phyloP scores from a whole-genome alignment of 805 yeast genomes.

The Komagataella kurtzmanii region DNA sequence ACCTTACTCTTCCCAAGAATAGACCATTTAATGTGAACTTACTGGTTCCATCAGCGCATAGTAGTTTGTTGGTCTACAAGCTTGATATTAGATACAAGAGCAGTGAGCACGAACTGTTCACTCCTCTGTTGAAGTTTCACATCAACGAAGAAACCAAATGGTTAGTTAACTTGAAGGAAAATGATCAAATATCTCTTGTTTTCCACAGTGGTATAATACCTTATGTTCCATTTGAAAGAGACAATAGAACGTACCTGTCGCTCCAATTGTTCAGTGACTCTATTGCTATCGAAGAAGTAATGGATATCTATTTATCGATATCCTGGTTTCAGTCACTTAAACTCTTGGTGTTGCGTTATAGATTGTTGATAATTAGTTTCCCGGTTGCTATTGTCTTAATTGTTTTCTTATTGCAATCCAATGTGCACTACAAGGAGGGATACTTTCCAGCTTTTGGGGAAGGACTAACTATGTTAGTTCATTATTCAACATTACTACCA shows the following conservation, averaged over 20 bases:
- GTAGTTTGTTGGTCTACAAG: conserved; percentile 43
- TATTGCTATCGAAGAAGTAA: conserved; percentile 15
- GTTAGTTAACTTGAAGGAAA: conserved; percentile 39
- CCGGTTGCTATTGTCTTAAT: conserved; percentile 48
- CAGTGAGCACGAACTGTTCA: conserved; percentile 22
- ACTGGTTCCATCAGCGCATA: conserved; percentile 43
- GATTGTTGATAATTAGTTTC: conserved; percentile 60
- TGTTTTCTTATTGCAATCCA: conserved; percentile 42
- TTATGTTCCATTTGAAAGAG: conserved; percentile 17
- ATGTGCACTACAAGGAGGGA: conserved; percentile 22
- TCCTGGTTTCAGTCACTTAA: conserved; percentile 51
- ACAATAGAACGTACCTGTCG: conserved; percentile 15
- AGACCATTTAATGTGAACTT: conserved; percentile 33
- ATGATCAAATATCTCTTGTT: conserved; percentile 23
- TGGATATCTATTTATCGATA: conserved; percentile 29
- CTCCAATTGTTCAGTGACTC: conserved; percentile 37
- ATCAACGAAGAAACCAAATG: conserved; percentile 65
- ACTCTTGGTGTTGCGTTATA: conserved; percentile 58
- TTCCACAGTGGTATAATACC: conserved; percentile 56
- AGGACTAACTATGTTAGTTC: conserved; percentile 27
- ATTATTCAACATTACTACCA: conserved; percentile 13
- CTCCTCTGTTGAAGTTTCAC: conserved; percentile 41
- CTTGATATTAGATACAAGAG: conserved; percentile 16
- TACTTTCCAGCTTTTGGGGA: conserved; percentile 29
- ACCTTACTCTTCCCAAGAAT: conserved; percentile 25